phyloP scores from a whole-genome alignment of 306 rosid species.

The Cucumis hystrix region DNA sequence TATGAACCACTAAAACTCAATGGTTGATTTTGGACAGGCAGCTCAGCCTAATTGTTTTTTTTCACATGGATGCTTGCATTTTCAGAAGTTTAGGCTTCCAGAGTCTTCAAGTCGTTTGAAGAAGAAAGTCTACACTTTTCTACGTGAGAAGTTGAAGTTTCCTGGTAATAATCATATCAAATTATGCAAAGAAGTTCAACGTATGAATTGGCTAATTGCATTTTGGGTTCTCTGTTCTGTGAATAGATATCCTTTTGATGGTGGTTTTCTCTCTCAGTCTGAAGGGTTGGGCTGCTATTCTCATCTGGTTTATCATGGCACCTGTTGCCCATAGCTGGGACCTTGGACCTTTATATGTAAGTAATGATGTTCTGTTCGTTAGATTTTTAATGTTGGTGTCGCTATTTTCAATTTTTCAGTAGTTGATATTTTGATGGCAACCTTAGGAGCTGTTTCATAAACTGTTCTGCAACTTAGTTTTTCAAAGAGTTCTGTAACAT shows the following conservation, averaged over 20 bases:
- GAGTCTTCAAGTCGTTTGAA: slow-evolving; percentile 74
- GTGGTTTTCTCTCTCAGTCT: slow-evolving; percentile 70
- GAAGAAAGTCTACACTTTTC: slow-evolving; percentile 55
- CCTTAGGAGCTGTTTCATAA: background rate
- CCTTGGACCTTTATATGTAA: slow-evolving; percentile 84
- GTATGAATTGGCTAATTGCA: slow-evolving; percentile 19
- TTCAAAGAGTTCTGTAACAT: background rate
- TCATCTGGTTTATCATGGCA: slow-evolving; percentile 81
- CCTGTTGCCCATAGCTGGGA: slow-evolving; percentile 80
- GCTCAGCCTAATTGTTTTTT: background rate
- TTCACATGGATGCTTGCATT: slow-evolving; percentile 14
- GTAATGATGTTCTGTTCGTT: slow-evolving; percentile 13
- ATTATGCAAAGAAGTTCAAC: slow-evolving; percentile 1
- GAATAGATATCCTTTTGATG: slow-evolving; percentile 83
- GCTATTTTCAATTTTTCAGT: background rate
- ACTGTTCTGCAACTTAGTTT: background rate
- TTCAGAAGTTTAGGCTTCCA: slow-evolving; percentile 84
- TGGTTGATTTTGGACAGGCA: background rate
- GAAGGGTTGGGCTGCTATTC: slow-evolving; percentile 59
- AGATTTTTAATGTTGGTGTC: background rate
- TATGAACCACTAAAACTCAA: slow-evolving; percentile 16
- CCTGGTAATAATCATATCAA: slow-evolving; percentile 41
- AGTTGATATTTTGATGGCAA: background rate
- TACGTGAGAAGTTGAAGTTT: slow-evolving; percentile 77
- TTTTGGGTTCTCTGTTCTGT: slow-evolving; percentile 13